phyloP scores from a whole-genome alignment of 495 filamentous ascomycete genomes.

The Neurospora sp. region DNA sequence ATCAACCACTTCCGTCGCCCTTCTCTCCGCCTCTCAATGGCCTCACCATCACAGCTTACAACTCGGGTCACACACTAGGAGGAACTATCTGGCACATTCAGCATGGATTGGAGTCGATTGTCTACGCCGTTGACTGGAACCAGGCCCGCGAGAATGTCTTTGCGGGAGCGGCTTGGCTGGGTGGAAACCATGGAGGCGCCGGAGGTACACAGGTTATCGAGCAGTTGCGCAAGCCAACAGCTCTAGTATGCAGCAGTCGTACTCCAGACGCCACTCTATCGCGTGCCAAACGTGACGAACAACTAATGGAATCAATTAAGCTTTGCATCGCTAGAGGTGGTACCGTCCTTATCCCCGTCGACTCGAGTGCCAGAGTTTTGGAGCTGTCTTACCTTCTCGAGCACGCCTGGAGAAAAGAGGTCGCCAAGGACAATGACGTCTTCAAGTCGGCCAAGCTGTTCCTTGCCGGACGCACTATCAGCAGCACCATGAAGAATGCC shows the following conservation, averaged over 20 bases:
- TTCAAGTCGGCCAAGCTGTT: conserved; percentile 66
- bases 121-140: conserved; percentile 98
- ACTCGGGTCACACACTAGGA: conserved; percentile 89
- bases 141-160: conserved; percentile 88
- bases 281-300: conserved; percentile 71
- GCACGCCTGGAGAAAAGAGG: conserved; percentile 69
- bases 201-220: conserved; percentile 85
- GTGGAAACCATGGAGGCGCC: conserved; percentile 54
- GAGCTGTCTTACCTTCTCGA: conserved; percentile 89
- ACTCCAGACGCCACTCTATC: conserved; percentile 62
- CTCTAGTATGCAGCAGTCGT: conserved; percentile 79
- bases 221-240: conserved; percentile 83
- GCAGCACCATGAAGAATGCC: conserved; percentile 75
- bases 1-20: conserved; percentile 73
- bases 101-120: conserved; percentile 91
- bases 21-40: conserved; percentile 83
- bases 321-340: conserved; percentile 69
- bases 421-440: conserved; percentile 46
- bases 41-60: conserved; percentile 94
- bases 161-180: conserved; percentile 86
- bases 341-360: conserved; percentile 89
- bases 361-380: conserved; percentile 88
- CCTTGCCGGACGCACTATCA: conserved; percentile 69
- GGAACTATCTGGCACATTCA: conserved; percentile 99
- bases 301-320: conserved; percentile 72